phyloP scores from a whole-genome alignment of 1,284 basidiomycete genomes.

The Rhodotorula sp. region DNA sequence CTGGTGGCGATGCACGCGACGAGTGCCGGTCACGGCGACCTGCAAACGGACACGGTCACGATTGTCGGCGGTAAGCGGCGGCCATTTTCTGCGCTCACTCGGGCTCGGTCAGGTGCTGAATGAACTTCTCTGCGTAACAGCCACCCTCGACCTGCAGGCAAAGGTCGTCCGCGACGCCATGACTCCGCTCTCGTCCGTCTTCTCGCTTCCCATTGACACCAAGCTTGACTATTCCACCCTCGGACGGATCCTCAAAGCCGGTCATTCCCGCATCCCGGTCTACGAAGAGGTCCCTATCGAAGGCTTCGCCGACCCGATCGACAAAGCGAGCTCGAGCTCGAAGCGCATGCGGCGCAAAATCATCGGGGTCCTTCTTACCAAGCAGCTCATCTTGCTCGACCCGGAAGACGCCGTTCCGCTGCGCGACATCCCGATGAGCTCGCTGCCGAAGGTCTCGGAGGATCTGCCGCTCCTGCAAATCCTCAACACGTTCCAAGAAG shows the following conservation, averaged over 20 bases:
- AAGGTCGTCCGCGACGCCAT: slow-evolving; percentile 70
- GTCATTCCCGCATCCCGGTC: slow-evolving; percentile 63
- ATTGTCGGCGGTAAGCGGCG: slow-evolving; percentile 59
- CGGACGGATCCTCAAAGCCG: slow-evolving; percentile 68
- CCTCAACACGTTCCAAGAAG: slow-evolving; percentile 86
- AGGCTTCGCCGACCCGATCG: not conserved
- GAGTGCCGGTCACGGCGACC: slow-evolving; percentile 64
- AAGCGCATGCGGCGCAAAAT: slow-evolving; percentile 66
- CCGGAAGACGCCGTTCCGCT: slow-evolving; percentile 60
- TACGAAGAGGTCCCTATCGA: slow-evolving; percentile 45
- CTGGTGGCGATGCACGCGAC: slow-evolving; percentile 69
- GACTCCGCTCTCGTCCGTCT: slow-evolving; percentile 71
- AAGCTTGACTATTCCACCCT: slow-evolving; percentile 75
- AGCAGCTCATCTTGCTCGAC: slow-evolving; percentile 82
- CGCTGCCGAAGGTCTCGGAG: slow-evolving; percentile 76
- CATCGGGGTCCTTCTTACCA: slow-evolving; percentile 74
- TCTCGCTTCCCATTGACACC: slow-evolving; percentile 72
- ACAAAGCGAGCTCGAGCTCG: not conserved
- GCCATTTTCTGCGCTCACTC: no score
- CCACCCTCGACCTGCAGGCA: slow-evolving; percentile 67
- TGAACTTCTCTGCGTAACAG: no score
- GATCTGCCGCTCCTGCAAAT: slow-evolving; percentile 83
- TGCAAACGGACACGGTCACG: slow-evolving; percentile 66
- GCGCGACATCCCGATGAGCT: slow-evolving; percentile 66
- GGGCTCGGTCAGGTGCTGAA: no score